phyloP scores from a whole-genome alignment of 2,329 filamentous ascomycete species.

The Ceratocystis variospora region DNA sequence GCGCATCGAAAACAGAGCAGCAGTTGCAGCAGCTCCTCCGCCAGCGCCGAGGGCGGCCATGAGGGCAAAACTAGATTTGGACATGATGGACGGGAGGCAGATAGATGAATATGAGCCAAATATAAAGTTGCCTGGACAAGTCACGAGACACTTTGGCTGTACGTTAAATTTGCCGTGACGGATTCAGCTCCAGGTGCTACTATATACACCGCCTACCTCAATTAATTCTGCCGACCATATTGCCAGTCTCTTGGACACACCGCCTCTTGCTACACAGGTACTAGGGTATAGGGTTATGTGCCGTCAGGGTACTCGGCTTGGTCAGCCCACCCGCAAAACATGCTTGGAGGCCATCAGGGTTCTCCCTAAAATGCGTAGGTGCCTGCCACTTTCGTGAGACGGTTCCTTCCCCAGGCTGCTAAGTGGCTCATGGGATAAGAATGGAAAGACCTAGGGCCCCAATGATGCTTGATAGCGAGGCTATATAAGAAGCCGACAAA shows the following conservation, averaged over 20 bases:
- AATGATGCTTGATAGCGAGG: no score
- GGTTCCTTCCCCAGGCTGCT: not conserved
- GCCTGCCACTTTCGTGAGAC: not conserved
- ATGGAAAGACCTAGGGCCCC: not conserved
- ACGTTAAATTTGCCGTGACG: not conserved
- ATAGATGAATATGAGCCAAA: not conserved
- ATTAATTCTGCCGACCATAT: not conserved
- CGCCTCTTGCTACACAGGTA: not conserved
- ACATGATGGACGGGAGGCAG: slow-evolving; percentile 40
- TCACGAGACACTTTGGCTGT: not conserved
- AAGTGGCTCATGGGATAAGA: not conserved
- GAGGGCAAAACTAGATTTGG: slow-evolving; percentile 61
- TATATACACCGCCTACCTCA: not conserved
- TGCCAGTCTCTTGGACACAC: not conserved
- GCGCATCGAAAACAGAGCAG: slow-evolving; percentile 50
- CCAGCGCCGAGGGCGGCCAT: slow-evolving; percentile 65
- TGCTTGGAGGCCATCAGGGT: slow-evolving; percentile 7
- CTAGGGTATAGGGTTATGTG: not conserved
- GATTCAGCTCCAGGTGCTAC: not conserved
- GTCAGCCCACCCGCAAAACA: not conserved
- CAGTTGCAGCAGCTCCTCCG: slow-evolving; percentile 60
- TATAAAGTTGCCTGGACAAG: not conserved
- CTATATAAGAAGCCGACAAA: no score
- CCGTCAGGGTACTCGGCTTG: not conserved
- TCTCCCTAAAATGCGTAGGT: not conserved